A percentile compares a stretch with the other conserved stretches of the same genome.
Conservation (phyloP, 495 filamentous ascomycete genomes). For the Cercophora newfieldiana region DNA sequence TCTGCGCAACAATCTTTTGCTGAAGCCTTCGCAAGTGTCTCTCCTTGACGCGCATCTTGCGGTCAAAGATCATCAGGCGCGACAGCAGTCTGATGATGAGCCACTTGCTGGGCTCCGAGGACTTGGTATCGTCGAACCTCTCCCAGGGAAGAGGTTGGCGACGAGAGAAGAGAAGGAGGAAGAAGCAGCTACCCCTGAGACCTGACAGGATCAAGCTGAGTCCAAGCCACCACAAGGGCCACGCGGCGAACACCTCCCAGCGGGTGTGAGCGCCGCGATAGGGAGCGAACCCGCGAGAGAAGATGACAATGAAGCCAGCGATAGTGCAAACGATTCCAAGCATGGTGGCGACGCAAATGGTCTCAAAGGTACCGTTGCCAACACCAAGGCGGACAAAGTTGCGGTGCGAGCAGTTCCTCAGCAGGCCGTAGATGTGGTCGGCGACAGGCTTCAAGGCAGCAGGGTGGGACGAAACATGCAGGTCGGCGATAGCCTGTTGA, state of each 20-base stretch:
- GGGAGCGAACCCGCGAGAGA: constrained; percentile 36
- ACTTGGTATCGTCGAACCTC: constrained; percentile 35
- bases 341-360: constrained; percentile 41
- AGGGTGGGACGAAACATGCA: constrained; percentile 31
- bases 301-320: constrained; percentile 36
- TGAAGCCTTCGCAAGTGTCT: constrained; percentile 39
- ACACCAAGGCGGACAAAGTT: constrained; percentile 52
- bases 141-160: constrained; percentile 46
- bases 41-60: constrained; percentile 44
- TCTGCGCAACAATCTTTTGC: constrained; percentile 44
- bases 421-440: constrained; percentile 46
- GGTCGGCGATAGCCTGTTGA: constrained; percentile 29
- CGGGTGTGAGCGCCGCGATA: constrained; percentile 33
- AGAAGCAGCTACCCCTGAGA: constrained; percentile 43
- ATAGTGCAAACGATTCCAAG: constrained; percentile 36
- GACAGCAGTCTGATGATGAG: constrained; percentile 26
- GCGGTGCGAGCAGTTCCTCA: constrained; percentile 52
- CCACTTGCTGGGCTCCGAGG: constrained; percentile 3
- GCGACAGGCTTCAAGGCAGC: constrained; percentile 36
- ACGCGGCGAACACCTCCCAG: constrained; percentile 39
- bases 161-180: constrained; percentile 42
- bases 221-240: constrained; percentile 45
- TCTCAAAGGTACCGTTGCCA: constrained; percentile 47
- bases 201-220: constrained; percentile 39
- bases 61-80: constrained; percentile 47